Base-by-base conservation (phyloP, 75 land plant genomes). In the Ceratopteris richardii region DNA sequence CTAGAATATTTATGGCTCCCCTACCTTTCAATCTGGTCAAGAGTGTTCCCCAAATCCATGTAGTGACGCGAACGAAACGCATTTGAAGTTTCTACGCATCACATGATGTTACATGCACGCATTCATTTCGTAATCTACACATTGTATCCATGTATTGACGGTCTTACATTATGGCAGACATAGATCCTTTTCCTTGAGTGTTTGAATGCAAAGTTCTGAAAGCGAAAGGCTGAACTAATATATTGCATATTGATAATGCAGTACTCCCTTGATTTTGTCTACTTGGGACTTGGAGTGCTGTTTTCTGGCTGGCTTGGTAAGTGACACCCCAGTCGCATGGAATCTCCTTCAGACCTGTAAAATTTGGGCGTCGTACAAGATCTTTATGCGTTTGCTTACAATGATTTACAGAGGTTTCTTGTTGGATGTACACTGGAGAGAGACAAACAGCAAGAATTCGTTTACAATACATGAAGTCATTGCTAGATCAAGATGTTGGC, bases 301-400 rank as follows among this genome's bases (percentile, higher is more conserved):
- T 66, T 82, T 56, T 82, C 95, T 11, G 83, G 91, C 14, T 89
- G 95, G 95, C 50, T 72, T n/a, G 93, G 89, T 88, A 66, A 18
- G 57, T 29, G 27, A 23, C 0, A 41, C 19, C 22, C 9, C 9
- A 9, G 3, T 3, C 9, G 37, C 7, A 9, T 33, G 37, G 37
- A 4, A 33, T 3, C 37, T 33, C 37, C 37, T 41, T 2, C 48
- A 14, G 48, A 14, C 14, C 3, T 17, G n/a, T 46, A 2, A 5
- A 14, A 17, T 14, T 2, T 46, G 48, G n/a, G n/a, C 17, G 14
- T 46, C 48, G 5, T 46, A 4, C 3, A 17, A 20, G 48, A 40
- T 40, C 48, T 46, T 46, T 17, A 14, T 20, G 5, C 14, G 17
- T n/a, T 17, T n/a, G 4, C 21, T 46, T 4, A 2, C 4, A 20